Conservation (phyloP, 306 rosid genomes). For the Fragaria nilgerrensis region DNA sequence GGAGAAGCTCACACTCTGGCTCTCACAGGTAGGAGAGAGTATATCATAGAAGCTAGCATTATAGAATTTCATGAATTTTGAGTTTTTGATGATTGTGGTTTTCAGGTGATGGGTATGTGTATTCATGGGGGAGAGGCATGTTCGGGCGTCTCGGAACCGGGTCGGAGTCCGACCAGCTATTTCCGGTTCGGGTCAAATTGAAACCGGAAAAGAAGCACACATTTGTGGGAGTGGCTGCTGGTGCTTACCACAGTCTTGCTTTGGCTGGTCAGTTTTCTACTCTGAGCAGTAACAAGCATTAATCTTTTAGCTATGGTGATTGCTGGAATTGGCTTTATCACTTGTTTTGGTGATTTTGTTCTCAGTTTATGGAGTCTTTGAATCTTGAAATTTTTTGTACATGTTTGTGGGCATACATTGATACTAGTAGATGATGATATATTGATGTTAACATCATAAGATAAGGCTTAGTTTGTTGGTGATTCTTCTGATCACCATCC, state of each 20-base stretch:
- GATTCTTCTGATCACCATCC: not conserved
- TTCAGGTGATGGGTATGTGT: conserved; percentile 69
- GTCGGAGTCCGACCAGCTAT: conserved; percentile 54
- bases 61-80: not conserved
- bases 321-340: not conserved
- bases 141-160: conserved; percentile 83
- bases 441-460: not conserved
- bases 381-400: not conserved
- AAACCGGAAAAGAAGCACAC: conserved; percentile 28
- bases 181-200: conserved; percentile 57
- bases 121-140: conserved; percentile 94
- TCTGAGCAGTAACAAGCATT: not conserved
- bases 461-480: not conserved
- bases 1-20: conserved; percentile 61
- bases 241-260: conserved; percentile 92
- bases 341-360: not conserved
- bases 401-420: conserved; percentile 7
- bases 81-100: not conserved
- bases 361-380: not conserved
- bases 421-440: not conserved
- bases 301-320: not conserved
- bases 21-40: conserved; percentile 37
- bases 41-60: no score
- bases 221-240: conserved; percentile 72
- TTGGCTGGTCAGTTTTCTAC: conserved; percentile 52